Percentiles rank a stretch among this genome's conserved stretches.
Evolutionary conservation across 2,329 filamentous ascomycete genomes (phyloP).

Genomic region (Paramyrothecium roridum): DNA sequence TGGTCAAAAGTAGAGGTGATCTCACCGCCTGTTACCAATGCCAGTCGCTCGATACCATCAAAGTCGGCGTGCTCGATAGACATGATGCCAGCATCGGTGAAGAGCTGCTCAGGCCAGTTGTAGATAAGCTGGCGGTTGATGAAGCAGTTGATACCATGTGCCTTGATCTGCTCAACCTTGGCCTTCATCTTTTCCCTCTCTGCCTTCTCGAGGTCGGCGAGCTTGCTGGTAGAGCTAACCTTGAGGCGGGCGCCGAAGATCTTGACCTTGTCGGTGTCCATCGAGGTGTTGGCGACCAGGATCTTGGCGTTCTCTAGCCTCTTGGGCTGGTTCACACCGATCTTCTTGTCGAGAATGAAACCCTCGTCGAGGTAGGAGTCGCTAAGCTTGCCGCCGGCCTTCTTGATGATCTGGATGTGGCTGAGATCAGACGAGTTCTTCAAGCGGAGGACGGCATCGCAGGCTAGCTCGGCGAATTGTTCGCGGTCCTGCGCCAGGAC

Average conservation of each 20-base stretch:
- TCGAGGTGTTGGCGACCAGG: slow-evolving; percentile 93
- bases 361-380: slow-evolving; percentile 98
- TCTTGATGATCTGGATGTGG: slow-evolving; percentile 99
- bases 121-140: slow-evolving; percentile 99
- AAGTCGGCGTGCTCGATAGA: slow-evolving; percentile 99
- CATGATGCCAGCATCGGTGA: slow-evolving; percentile 95
- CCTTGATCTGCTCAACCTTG: slow-evolving; percentile 98
- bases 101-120: slow-evolving; percentile 99
- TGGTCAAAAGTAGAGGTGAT: slow-evolving; percentile 98
- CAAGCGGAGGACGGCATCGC: slow-evolving; percentile 86
- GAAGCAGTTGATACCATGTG: slow-evolving; percentile 99
- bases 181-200: slow-evolving; percentile 99
- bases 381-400: slow-evolving; percentile 93
- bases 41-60: slow-evolving; percentile 92
- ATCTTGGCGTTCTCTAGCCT: slow-evolving; percentile 97
- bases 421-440: slow-evolving; percentile 90
- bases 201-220: slow-evolving; percentile 97
- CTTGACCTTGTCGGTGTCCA: slow-evolving; percentile 99
- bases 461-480: slow-evolving; percentile 86
- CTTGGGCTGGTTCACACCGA: slow-evolving; percentile 98
- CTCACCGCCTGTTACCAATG: slow-evolving; percentile 93
- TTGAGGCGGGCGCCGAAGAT: slow-evolving; percentile 97
- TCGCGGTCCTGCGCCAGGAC: slow-evolving; percentile 91
- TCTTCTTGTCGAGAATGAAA: slow-evolving; percentile 98
- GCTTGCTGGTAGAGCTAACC: slow-evolving; percentile 91